Base-by-base conservation (phyloP, 2,329 filamentous ascomycete species). In the Alternaria ethzedia region DNA sequence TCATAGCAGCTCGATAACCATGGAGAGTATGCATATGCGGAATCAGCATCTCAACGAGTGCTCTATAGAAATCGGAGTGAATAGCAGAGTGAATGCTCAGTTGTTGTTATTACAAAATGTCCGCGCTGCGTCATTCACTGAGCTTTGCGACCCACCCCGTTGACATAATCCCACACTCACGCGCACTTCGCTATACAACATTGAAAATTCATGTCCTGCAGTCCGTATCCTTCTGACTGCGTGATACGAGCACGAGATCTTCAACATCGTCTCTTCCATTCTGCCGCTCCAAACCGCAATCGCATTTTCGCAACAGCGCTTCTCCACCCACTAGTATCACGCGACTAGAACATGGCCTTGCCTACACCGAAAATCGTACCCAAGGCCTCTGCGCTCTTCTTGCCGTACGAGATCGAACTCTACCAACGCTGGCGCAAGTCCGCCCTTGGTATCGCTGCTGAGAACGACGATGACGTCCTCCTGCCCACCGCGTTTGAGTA, bases 401-500 rank as follows among this genome's bases (percentile, higher is more conserved):
- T 13, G 9, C 11, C 26, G 4, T 36, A 36, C 13, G 45, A 61
- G 9, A 45, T 64, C n/a, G 25, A 17, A 15, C 11, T 49, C n/a
- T 59, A 63, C 56, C 17, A 59, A 15, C 20, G 21, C 11, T 59
- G 60, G 50, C 50, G 50, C 43, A 4, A 32, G 10, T 17, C 28
- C 30, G 6, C 21, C 15, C n/a, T 32, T 12, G 9, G 17, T 15
- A 17, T 23, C 13, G 36, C 25, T 5, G 6, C 6, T 2, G 10
- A 30, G 6, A 3, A 45, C 36, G 54, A 52, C 2, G 23, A 41
- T 1, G 4, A 32, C 4, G 2, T 55, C 25, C 26, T 41, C 5
- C 36, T 67, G 1, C 65, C 65, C 12, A 62, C 54, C 23, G 65
- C 65, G 1, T 55, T 60, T 23, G 59, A 67, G 49, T 63, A 67